These are phyloP conservation scores for Hypoxylon sp. DNA, from an alignment of 2,329 filamentous ascomycete genomes.

Conservation along the genomic window DNA sequence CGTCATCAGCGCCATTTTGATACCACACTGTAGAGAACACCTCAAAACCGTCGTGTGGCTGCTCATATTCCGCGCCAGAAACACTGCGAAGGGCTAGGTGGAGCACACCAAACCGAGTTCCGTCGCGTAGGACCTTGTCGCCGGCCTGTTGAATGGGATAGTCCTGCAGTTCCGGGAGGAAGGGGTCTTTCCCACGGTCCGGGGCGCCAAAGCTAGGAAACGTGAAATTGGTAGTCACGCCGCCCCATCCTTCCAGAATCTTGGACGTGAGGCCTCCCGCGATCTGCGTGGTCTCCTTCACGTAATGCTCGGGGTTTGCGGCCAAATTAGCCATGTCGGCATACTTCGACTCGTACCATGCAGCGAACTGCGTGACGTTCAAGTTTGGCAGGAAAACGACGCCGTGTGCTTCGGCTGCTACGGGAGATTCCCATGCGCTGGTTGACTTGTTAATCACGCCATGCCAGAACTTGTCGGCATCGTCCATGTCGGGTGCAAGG, in stretches of 20 bases:
- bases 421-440: slow-evolving; percentile 43
- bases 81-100: slow-evolving; percentile 37
- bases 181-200: slow-evolving; percentile 51
- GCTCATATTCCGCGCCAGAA: slow-evolving; percentile 22
- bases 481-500: slow-evolving; percentile 45
- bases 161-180: slow-evolving; percentile 50
- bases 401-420: slow-evolving; percentile 48
- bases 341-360: slow-evolving; percentile 47
- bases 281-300: slow-evolving; percentile 44
- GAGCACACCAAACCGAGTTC: slow-evolving; percentile 31
- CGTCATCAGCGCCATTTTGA: slow-evolving; percentile 27
- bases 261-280: slow-evolving; percentile 40
- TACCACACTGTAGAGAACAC: slow-evolving; percentile 37
- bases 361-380: slow-evolving; percentile 46
- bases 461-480: slow-evolving; percentile 49
- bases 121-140: slow-evolving; percentile 39
- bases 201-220: slow-evolving; percentile 54
- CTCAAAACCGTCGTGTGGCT: slow-evolving; percentile 33
- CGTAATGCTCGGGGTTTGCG: slow-evolving; percentile 53
- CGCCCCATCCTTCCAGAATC: slow-evolving; percentile 53
- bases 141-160: slow-evolving; percentile 49
- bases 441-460: slow-evolving; percentile 39
- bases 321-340: slow-evolving; percentile 51
- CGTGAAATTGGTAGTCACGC: slow-evolving; percentile 56
- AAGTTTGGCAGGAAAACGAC: slow-evolving; percentile 50